These are phyloP conservation scores for Smittium culicis DNA, from an alignment of 371 early-diverging fungal genomes.

Conservation along the genomic window DNA sequence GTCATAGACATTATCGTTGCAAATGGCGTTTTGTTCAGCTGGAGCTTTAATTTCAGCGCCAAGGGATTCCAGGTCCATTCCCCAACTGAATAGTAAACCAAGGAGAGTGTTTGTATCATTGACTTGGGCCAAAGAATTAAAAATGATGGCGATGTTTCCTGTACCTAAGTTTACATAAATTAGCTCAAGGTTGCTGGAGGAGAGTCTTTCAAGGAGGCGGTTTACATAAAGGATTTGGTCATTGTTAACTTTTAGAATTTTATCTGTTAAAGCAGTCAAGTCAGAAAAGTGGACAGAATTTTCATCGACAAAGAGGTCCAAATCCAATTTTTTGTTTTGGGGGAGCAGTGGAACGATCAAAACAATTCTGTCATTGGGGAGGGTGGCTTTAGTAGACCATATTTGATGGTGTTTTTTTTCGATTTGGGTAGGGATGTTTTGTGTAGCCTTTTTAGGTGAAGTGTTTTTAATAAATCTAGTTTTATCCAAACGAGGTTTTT, in stretches of 20 bases:
- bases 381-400: background rate
- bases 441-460: background rate
- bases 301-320: background rate
- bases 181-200: background rate
- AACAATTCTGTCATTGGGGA: background rate
- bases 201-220: background rate
- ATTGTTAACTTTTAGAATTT: background rate
- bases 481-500: background rate
- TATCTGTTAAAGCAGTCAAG: background rate
- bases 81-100: background rate
- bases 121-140: background rate
- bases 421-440: background rate
- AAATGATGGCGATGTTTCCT: background rate
- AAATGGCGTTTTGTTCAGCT: background rate
- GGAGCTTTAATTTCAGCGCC: background rate
- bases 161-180: background rate
- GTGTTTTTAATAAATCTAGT: background rate
- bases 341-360: background rate
- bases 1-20: background rate
- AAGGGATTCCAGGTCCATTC: background rate
- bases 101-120: background rate
- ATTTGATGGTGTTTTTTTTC: background rate
- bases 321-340: background rate
- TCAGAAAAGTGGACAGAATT: background rate
- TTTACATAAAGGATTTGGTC: background rate